Conservation (phyloP, 805 yeast genomes). For the Saccharomycopsis sp. region DNA sequence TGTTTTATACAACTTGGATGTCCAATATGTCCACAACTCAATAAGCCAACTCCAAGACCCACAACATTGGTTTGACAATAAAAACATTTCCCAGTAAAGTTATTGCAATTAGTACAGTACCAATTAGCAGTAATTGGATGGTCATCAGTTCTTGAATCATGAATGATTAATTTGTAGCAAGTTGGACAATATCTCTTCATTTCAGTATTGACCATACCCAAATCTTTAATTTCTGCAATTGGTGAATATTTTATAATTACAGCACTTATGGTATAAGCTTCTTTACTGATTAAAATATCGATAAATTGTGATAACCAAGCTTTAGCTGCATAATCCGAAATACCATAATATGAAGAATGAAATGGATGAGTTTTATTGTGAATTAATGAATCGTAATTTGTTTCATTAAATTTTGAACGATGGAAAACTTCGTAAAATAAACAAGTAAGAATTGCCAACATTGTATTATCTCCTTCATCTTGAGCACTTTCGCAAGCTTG, state of each 20-base stretch:
- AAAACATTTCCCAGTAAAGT: constrained; percentile 55
- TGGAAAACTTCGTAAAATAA: constrained; percentile 35
- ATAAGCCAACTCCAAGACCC: constrained; percentile 50
- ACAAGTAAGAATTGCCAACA: constrained; percentile 47
- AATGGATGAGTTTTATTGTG: too few relatives aligned
- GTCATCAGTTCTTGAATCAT: constrained; percentile 34
- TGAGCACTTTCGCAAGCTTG: constrained; percentile 45
- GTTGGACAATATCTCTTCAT: constrained; percentile 49
- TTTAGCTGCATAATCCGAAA: constrained; percentile 26
- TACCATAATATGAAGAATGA: too few relatives aligned
- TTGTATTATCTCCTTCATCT: constrained; percentile 52
- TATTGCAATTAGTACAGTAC: constrained; percentile 71
- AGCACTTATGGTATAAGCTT: constrained; percentile 48
- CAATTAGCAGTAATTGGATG: constrained; percentile 53
- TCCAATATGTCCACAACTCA: constrained; percentile 80
- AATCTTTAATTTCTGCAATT: constrained; percentile 20
- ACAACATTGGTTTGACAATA: constrained; percentile 69
- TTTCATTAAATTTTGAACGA: constrained; percentile 14
- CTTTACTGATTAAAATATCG: constrained; percentile 38
- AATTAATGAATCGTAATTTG: constrained; percentile 16
- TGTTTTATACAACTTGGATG: constrained; percentile 70
- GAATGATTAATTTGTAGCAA: constrained; percentile 49
- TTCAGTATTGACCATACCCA: constrained; percentile 23
- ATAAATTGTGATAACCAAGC: constrained; percentile 50
- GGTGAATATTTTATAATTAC: constrained; percentile 38